phyloP scores from a whole-genome alignment of 345 rosid species.

The Gossypium anomalum region DNA sequence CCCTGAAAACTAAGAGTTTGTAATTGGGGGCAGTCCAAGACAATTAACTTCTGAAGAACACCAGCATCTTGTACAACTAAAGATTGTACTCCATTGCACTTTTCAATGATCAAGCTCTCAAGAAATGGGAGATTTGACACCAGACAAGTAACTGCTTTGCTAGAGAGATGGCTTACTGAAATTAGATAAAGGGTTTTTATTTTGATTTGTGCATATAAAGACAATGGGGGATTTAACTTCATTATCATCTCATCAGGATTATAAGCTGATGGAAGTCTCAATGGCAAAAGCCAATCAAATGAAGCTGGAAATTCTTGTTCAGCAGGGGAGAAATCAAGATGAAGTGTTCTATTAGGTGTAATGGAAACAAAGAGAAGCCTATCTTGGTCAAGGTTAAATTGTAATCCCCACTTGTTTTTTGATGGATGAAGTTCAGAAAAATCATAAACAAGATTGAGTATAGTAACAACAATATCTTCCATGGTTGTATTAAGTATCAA shows the following conservation, averaged over 20 bases:
- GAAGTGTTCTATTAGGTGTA: neutral
- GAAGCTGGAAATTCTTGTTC: neutral
- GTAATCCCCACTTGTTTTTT: neutral
- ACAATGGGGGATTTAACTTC: neutral
- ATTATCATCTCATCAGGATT: neutral
- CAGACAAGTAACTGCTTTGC: neutral
- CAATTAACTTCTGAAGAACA: neutral
- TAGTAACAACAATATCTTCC: neutral
- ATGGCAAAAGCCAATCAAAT: neutral
- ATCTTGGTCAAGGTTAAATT: neutral
- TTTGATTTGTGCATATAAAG: neutral
- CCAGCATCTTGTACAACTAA: neutral
- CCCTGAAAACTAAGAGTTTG: neutral
- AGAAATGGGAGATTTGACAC: neutral
- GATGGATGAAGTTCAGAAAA: neutral
- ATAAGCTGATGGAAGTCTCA: neutral
- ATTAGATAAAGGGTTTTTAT: neutral
- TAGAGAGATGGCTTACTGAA: neutral
- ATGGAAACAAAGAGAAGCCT: neutral
- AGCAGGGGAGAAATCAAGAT: neutral
- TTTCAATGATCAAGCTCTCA: conserved; percentile 2
- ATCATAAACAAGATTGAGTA: neutral
- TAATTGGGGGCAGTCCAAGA: neutral
- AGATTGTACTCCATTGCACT: neutral
- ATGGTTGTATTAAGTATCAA: neutral